Percentiles rank a stretch among this genome's conserved stretches.
phyloP scores from a whole-genome alignment of 2,329 filamentous ascomycete genomes.

The Venturia effusa region DNA sequence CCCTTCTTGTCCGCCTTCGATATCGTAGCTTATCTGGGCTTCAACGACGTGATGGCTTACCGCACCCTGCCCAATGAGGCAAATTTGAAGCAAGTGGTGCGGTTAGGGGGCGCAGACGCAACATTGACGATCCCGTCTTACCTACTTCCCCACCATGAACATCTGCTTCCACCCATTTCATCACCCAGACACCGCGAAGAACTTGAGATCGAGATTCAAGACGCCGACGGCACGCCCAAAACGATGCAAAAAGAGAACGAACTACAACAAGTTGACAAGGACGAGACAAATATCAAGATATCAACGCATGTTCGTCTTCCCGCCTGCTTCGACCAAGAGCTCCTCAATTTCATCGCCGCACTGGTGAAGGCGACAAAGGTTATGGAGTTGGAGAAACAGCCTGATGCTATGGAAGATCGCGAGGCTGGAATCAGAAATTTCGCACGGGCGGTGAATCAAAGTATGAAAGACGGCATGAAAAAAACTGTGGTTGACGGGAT shows the following conservation, averaged over 20 bases:
- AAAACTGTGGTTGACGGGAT: constrained; percentile 22
- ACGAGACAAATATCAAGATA: constrained; percentile 38
- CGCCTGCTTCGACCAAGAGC: constrained; percentile 38
- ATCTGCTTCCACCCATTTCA: constrained; percentile 35
- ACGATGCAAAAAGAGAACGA: constrained; percentile 29
- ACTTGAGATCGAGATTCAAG: constrained; percentile 27
- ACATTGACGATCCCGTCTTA: constrained; percentile 38
- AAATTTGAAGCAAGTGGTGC: constrained; percentile 37
- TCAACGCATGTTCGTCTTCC: constrained; percentile 39
- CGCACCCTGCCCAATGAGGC: constrained; percentile 33
- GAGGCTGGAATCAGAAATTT: constrained; percentile 20
- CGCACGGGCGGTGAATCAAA: constrained; percentile 17
- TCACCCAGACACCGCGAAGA: constrained; percentile 23
- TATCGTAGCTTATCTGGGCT: constrained; percentile 34
- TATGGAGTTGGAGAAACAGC: constrained; percentile 40
- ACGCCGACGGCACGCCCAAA: constrained; percentile 35
- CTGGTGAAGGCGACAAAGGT: constrained; percentile 48
- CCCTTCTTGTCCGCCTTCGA: constrained; percentile 38
- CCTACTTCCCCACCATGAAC: constrained; percentile 44
- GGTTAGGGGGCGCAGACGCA: constrained; percentile 40
- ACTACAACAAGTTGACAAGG: constrained; percentile 31
- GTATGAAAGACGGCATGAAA: constrained; percentile 29
- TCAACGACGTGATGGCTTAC: constrained; percentile 40
- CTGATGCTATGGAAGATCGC: constrained; percentile 23
- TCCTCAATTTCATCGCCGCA: constrained; percentile 44